Base-by-base conservation (phyloP, 805 yeast genomes). In the Lachancea quebecensis region DNA sequence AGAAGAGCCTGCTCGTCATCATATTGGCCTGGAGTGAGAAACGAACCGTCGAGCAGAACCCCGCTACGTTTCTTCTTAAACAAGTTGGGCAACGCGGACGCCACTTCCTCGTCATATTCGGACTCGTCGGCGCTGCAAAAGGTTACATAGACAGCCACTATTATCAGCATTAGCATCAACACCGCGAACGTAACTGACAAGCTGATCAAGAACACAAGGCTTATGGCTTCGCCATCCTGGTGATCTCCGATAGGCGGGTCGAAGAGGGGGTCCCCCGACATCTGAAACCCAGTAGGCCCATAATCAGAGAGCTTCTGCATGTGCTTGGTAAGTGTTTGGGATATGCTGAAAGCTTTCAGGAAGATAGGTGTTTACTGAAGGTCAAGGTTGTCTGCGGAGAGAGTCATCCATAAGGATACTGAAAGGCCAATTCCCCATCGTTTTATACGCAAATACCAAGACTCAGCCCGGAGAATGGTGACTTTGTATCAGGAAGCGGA, bases 131-230 rank as follows among this genome's bases (percentile, higher is more conserved):
- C 53, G 16, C 59, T 53, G 49, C 65, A 61, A 42, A 62, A 64
- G 18, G 66, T 60, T 27, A 64, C 59, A 44, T 64, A 64, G 7
- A 59, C 51, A 1, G 65, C 66, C 28, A 58, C 53, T n/a, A 61
- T 41, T 11, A 64, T 47, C 16, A 64, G 35, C 29, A 62, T 42
- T 5, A 62, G 53, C 65, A 64, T 60, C 30, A 64, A 42, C 7
- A 62, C 50, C 4, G 64, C 66, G 47, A 64, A 62, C 4, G 67
- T 64, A 3, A 64, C 64, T 0, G 66, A 60, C 29, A 64, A 38
- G 42, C 66, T 60, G 43, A 64, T 62, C 35, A 64, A 46, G 50
- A 64, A 64, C 12, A 61, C 65, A 14, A 64, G 34, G 45, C 65
- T 64, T 9, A 62, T 54, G 1, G 64, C 53, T n/a, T 54, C 66